A percentile compares a stretch with the other conserved stretches of the same genome.
Evolutionary conservation across 2,329 filamentous ascomycete genomes (phyloP).

Genomic region (Hypoxylon sp.): DNA sequence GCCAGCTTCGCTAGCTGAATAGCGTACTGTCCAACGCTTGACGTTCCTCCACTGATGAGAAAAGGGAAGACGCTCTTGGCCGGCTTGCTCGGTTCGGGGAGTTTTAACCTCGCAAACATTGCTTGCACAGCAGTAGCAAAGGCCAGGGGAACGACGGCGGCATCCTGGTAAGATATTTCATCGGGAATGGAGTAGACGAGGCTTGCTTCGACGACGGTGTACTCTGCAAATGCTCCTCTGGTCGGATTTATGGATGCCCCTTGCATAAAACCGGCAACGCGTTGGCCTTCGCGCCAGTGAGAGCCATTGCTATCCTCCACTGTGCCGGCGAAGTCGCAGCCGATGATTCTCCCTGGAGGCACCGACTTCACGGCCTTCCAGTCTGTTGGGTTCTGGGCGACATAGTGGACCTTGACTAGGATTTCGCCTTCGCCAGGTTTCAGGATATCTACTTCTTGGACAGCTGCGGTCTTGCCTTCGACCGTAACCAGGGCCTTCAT

Average conservation of each 20-base stretch:
- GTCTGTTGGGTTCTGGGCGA: slow-evolving; percentile 55
- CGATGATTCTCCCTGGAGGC: slow-evolving; percentile 48
- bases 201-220: slow-evolving; percentile 46
- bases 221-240: slow-evolving; percentile 53
- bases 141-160: slow-evolving; percentile 52
- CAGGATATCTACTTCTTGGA: slow-evolving; percentile 51
- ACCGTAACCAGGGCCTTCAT: slow-evolving; percentile 58
- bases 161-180: slow-evolving; percentile 47
- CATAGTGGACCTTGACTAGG: slow-evolving; percentile 52
- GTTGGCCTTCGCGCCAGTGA: slow-evolving; percentile 50
- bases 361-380: slow-evolving; percentile 48
- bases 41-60: slow-evolving; percentile 48
- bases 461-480: slow-evolving; percentile 48
- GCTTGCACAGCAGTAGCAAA: slow-evolving; percentile 61
- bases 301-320: slow-evolving; percentile 51
- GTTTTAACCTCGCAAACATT: slow-evolving; percentile 49
- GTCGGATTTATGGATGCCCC: slow-evolving; percentile 45
- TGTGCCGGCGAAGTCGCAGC: slow-evolving; percentile 55
- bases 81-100: slow-evolving; percentile 52
- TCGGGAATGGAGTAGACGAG: slow-evolving; percentile 52
- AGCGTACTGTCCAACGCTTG: slow-evolving; percentile 49
- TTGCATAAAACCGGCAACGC: slow-evolving; percentile 54
- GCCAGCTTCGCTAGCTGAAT: slow-evolving; percentile 50
- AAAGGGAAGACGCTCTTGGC: slow-evolving; percentile 52
- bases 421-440: slow-evolving; percentile 52